A percentile compares a stretch with the other conserved stretches of the same genome.
Conservation (phyloP, 2,329 filamentous ascomycete species). For the Fusarium oligoseptatum region DNA sequence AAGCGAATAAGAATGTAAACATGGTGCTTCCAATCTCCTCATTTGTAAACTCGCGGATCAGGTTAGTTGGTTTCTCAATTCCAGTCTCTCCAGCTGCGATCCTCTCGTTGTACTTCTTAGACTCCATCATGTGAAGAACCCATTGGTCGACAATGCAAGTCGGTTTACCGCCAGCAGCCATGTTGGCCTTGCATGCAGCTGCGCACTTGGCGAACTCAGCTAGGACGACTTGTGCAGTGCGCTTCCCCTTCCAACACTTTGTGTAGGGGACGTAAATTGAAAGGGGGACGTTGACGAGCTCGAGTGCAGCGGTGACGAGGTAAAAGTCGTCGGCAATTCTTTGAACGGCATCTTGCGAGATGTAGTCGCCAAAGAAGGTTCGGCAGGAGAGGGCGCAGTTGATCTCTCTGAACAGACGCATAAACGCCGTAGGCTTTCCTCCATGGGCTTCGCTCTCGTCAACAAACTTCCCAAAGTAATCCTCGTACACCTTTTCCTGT, state of each 20-base stretch:
- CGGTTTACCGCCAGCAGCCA: slow-evolving; percentile 76
- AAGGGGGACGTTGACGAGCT: slow-evolving; percentile 82
- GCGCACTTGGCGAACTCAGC: slow-evolving; percentile 79
- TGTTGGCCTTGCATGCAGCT: slow-evolving; percentile 77
- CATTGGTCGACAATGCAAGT: slow-evolving; percentile 84
- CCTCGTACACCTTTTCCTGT: slow-evolving; percentile 78
- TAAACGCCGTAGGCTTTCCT: slow-evolving; percentile 74
- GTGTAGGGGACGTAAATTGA: slow-evolving; percentile 80
- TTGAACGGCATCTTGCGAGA: slow-evolving; percentile 77
- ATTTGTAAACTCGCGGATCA: slow-evolving; percentile 65
- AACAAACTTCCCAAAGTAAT: slow-evolving; percentile 78
- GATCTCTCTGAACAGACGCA: slow-evolving; percentile 80
- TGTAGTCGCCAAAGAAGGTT: slow-evolving; percentile 86
- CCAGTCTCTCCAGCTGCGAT: slow-evolving; percentile 68
- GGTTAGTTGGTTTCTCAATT: slow-evolving; percentile 58
- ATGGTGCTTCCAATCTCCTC: slow-evolving; percentile 64
- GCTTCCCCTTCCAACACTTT: slow-evolving; percentile 83
- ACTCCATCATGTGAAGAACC: slow-evolving; percentile 81
- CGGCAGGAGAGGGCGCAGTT: slow-evolving; percentile 84
- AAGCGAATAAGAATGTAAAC: slow-evolving; percentile 67
- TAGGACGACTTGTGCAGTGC: slow-evolving; percentile 78
- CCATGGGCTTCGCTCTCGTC: slow-evolving; percentile 66
- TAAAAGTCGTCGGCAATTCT: slow-evolving; percentile 85
- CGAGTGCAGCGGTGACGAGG: slow-evolving; percentile 80
- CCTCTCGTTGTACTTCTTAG: slow-evolving; percentile 73